Conservation (phyloP, 768 basidiomycete species). For the Epithele typhae region DNA sequence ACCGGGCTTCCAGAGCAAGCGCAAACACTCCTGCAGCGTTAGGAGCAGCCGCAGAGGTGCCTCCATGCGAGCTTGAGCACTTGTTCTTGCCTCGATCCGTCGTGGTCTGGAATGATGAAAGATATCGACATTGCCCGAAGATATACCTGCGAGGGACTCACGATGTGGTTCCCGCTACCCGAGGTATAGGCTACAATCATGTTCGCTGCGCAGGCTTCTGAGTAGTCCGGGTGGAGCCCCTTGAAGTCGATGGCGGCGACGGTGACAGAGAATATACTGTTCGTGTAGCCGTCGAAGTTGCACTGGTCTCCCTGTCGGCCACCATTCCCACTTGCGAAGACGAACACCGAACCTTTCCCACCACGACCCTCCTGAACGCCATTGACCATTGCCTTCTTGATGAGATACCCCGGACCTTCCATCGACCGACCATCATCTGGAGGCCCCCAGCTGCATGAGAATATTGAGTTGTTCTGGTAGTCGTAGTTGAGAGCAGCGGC, state of each 20-base stretch:
- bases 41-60: conserved; percentile 97
- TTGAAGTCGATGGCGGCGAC: conserved; percentile 94
- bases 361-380: conserved; percentile 86
- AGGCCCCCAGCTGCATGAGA: conserved; percentile 98
- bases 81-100: conserved; percentile 86
- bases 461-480: conserved; percentile 88
- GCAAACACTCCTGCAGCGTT: conserved; percentile 94
- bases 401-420: conserved; percentile 90
- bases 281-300: conserved; percentile 99
- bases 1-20: conserved; percentile 85
- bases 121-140: not conserved
- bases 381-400: conserved; percentile 90
- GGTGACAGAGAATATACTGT: conserved; percentile 94
- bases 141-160: conserved; percentile 30
- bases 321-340: conserved; percentile 97
- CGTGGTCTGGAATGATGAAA: conserved; percentile 60
- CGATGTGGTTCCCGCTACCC: conserved; percentile 90
- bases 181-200: conserved; percentile 96
- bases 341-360: conserved; percentile 91
- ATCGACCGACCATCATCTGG: conserved; percentile 92
- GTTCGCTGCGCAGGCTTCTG: conserved; percentile 96
- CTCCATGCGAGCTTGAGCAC: conserved; percentile 84
- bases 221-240: conserved; percentile 94
- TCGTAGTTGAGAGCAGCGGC: conserved; percentile 93
- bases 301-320: conserved; percentile 91